Conservation (phyloP, 2,329 filamentous ascomycete species). For the Neonectria hederae region DNA sequence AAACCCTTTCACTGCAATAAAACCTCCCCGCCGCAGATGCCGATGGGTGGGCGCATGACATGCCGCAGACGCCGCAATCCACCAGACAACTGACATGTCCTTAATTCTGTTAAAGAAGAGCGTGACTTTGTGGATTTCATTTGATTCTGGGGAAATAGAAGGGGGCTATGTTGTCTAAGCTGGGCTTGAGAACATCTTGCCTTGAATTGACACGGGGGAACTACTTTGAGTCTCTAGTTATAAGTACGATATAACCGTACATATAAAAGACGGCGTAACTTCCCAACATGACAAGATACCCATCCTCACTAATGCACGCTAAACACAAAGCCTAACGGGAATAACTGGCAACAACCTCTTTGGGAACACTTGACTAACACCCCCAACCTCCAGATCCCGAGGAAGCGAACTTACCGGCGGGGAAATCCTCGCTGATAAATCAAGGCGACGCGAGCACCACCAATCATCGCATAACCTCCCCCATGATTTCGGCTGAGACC, state of each 20-base stretch:
- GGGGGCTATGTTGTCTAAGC: not conserved
- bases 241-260: too few species aligned
- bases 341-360: not conserved
- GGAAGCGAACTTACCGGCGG: not conserved
- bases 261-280: too few species aligned
- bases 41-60: not conserved
- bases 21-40: slow-evolving; percentile 2
- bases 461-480: not conserved
- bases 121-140: not conserved
- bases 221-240: too few species aligned
- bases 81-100: not conserved
- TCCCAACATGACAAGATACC: too few species aligned
- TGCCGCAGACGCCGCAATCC: slow-evolving; percentile 11
- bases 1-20: not conserved
- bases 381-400: not conserved
- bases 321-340: not conserved
- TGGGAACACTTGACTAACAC: not conserved
- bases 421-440: not conserved
- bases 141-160: not conserved
- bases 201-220: not conserved
- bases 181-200: not conserved
- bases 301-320: not conserved
- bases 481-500: slow-evolving; percentile 14
- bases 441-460: slow-evolving; percentile 8
- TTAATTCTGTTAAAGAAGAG: not conserved